Conservation (phyloP, 2,329 filamentous ascomycete genomes). For the Amauroascus verrucosus region DNA sequence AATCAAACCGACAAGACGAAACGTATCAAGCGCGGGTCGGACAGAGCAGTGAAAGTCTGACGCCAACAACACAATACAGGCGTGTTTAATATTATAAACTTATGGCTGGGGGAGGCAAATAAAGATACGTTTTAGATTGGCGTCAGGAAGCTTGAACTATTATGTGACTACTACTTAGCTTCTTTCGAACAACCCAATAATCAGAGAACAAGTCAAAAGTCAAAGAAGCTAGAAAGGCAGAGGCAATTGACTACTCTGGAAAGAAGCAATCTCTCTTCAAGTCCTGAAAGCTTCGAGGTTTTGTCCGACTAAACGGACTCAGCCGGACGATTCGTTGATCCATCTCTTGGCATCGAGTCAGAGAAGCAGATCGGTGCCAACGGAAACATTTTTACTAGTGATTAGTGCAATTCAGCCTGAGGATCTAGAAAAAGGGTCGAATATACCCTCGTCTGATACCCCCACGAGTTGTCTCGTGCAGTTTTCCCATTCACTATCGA, state of each 20-base stretch:
- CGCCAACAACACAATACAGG: background rate
- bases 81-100: background rate
- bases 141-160: background rate
- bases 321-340: background rate
- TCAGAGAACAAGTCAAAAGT: background rate
- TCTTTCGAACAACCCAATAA: background rate
- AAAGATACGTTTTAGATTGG: background rate
- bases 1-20: background rate
- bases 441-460: too few species aligned
- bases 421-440: too few species aligned
- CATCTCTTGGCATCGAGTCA: slow-evolving; percentile 4
- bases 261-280: background rate
- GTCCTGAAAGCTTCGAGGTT: background rate
- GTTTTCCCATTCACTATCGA: too few species aligned
- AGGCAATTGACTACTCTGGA: background rate
- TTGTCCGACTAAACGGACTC: background rate
- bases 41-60: background rate
- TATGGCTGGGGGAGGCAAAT: background rate
- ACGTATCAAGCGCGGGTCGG: background rate
- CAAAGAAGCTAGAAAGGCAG: background rate
- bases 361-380: background rate
- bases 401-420: too few species aligned
- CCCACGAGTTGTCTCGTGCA: too few species aligned
- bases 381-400: background rate
- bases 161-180: background rate